Conservation (phyloP, 2,329 filamentous ascomycete genomes). For the Talaromyces sp. region DNA sequence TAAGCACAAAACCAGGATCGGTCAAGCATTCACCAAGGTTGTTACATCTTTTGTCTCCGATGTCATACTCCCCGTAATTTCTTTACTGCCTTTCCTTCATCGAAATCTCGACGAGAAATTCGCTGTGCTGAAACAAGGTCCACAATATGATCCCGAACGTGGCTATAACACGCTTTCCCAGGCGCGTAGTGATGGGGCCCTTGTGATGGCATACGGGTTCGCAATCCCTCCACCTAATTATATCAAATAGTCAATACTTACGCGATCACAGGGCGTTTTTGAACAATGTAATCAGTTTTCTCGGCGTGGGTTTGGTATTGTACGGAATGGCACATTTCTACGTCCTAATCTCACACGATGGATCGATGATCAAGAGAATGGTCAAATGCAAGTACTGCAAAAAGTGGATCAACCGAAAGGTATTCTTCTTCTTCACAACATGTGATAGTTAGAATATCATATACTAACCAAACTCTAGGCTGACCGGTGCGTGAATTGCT, state of each 20-base stretch:
- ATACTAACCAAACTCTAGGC: not conserved
- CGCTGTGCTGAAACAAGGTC: constrained; percentile 57
- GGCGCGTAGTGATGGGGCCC: constrained; percentile 65
- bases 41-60: constrained; percentile 69
- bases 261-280: constrained; percentile 4
- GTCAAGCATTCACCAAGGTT: constrained; percentile 64
- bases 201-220: constrained; percentile 67
- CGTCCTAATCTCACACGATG: constrained; percentile 9
- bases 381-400: constrained; percentile 11
- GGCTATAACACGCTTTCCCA: constrained; percentile 65
- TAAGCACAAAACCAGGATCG: constrained; percentile 47
- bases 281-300: constrained; percentile 7
- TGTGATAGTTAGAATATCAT: not conserved
- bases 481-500: not conserved
- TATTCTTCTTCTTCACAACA: not conserved
- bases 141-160: constrained; percentile 49
- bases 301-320: constrained; percentile 7
- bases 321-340: constrained; percentile 9
- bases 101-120: constrained; percentile 72
- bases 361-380: constrained; percentile 11
- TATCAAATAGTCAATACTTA: not conserved
- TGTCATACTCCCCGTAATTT: constrained; percentile 64
- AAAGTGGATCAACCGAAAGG: constrained; percentile 10
- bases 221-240: constrained; percentile 16
- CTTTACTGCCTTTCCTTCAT: constrained; percentile 63